Percentiles rank a stretch among this genome's conserved stretches.
phyloP scores from a whole-genome alignment of 2,329 filamentous ascomycete species.

The Cephalotrichum gorgonifer region DNA sequence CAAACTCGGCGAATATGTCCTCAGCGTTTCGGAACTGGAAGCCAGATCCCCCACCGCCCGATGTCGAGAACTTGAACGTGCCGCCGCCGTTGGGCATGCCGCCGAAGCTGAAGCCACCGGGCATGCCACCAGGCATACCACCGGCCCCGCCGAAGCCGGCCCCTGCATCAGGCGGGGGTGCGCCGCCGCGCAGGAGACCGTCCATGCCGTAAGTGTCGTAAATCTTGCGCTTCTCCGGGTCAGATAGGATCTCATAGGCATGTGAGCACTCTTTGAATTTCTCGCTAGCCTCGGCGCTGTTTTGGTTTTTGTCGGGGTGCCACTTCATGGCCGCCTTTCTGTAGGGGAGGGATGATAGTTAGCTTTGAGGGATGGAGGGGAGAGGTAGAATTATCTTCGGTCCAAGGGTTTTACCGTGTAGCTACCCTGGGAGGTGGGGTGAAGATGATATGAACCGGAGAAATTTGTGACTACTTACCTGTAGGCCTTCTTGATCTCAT shows the following conservation, averaged over 20 bases:
- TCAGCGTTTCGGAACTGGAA: conserved; percentile 80
- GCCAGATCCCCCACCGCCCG: conserved; percentile 41
- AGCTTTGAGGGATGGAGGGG: background rate
- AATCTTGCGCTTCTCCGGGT: conserved; percentile 90
- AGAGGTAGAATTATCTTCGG: background rate
- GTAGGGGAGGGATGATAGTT: conserved; percentile 8
- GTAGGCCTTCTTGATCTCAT: conserved; percentile 96
- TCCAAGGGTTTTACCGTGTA: too few species aligned
- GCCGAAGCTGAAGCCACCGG: conserved; percentile 40
- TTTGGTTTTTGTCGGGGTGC: conserved; percentile 97
- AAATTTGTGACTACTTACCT: conserved; percentile 44
- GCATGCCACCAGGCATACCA: conserved; percentile 45
- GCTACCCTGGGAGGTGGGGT: too few species aligned
- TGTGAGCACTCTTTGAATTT: conserved; percentile 98
- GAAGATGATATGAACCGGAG: background rate
- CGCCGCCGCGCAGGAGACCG: conserved; percentile 74
- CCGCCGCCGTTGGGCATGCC: conserved; percentile 34
- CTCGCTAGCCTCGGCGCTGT: conserved; percentile 73
- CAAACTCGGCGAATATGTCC: conserved; percentile 80
- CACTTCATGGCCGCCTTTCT: conserved; percentile 84
- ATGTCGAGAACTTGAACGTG: conserved; percentile 54
- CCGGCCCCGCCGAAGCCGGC: conserved; percentile 51
- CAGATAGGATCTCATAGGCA: conserved; percentile 95
- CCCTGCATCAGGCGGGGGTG: conserved; percentile 49
- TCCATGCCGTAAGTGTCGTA: conserved; percentile 95